Evolutionary conservation across 1,284 basidiomycete species (phyloP), one percentile per base, ranked within the genome.

Genomic region (Irpex sp.): DNA sequence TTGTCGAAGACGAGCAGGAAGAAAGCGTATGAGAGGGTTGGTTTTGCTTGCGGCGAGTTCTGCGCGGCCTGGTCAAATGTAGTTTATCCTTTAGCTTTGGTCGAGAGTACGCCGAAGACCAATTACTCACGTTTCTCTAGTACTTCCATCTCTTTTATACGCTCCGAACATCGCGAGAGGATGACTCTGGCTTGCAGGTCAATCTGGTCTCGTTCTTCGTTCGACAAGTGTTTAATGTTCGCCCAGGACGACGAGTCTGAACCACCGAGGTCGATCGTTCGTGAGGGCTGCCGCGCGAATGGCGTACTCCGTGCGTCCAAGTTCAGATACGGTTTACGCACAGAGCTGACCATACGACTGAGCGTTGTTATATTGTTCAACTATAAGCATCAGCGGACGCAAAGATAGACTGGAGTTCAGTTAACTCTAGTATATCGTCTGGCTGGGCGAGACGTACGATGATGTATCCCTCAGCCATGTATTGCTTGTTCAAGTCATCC

Each of bases 151-250:
- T 91, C 87, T 71, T 87, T 89, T 21, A 97, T 90, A 65, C 92
- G 82, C 65, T 95, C 90, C 15, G 94, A 86, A 74, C 92, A 95
- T 61, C 88, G 86, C 59, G 87, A 86, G 62, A 97, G 79, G 59
- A 95, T 89, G 63, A 93, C 82, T 65, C 90, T 88, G 33, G 93
- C 89, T 73, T 95, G 93, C 66, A 94, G 79, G 78, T 97, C 95
- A 64, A 97, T 91, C 75, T 95, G 92, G 76, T 96, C 94, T 59
- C 94, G 81, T 74, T 97, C 93, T 65, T 91, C 86, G 69, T 96
- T 94, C 26, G 85, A 87, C 13, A 97, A 81, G 71, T 89, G 80
- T 63, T 85, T 86, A 54, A 94, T 81, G 61, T 85, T 84, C 11
- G 84, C 76, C 89, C 89, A 93, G 33, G 81, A 78, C 61, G 59